Base-by-base conservation (phyloP, 2,329 filamentous ascomycete species). In the Ceratocystis variospora region DNA sequence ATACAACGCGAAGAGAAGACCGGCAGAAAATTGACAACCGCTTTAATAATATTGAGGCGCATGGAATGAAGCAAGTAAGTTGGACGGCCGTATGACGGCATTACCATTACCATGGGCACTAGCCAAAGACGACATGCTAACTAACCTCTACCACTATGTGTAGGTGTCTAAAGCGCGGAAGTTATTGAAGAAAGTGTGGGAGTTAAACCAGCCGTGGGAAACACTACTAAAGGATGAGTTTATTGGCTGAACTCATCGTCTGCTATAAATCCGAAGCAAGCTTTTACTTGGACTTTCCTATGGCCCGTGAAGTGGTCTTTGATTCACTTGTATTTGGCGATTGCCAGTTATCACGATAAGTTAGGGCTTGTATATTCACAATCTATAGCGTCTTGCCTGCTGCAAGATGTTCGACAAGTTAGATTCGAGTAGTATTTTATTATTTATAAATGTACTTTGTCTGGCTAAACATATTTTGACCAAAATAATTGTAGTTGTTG, bases 61-160 rank as follows among this genome's bases (percentile, higher is more conserved):
- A 86, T 69, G 89, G 89, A 3, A 86, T 93, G 83, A 87, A 83
- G 68, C 88, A 93, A 79, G 87, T 87, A 71, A 74, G 79, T 71
- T 62, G n/a, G 12, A 1, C 15, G 19, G 8, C 48, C 1, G 37
- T 66, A 15, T 44, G 22, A 44, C 45, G 25, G 22, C 22, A 22
- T 22, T 12, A 8, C 12, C 22, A 22, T 22, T 15, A 41, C 12
- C 37, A 15, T 41, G 46, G 17, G 22, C 48, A 25, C 7, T 25
- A 0, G 19, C 8, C 55, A 3, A 62, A 19, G 41, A 44, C 46
- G 62, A 66, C 41, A 72, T 67, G 71, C 70, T 53, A 62, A 46
- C 70, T 53, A 62, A 46, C 28, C 31, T 45, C 10, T 45, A 28
- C 10, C 17, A 45, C 10, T 15, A 37, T 10, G 63, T 63, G 25